Conservation (phyloP, 305 asterid species). For the Coffea humblotiana region DNA sequence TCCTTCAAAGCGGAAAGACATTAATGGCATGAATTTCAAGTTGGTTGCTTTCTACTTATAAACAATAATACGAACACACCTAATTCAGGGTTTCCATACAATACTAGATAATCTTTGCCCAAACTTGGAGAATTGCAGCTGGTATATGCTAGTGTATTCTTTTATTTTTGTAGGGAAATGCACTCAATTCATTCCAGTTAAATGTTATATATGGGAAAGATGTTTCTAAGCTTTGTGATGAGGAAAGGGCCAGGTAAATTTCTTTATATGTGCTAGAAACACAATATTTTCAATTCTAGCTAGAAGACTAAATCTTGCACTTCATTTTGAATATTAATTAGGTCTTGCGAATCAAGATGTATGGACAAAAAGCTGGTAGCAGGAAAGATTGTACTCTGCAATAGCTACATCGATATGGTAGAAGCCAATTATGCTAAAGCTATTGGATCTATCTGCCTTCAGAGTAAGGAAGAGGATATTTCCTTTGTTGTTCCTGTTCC, state of each 20-base stretch:
- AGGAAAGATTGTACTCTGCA: conserved; percentile 38
- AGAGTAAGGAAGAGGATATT: not conserved
- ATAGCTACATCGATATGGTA: not conserved
- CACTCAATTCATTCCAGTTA: conserved; percentile 29
- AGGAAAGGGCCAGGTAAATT: conserved; percentile 12
- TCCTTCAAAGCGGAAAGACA: conserved; percentile 4
- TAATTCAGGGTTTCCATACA: no score
- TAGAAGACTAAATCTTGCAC: no score
- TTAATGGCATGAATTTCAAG: not conserved
- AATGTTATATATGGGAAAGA: conserved; percentile 29
- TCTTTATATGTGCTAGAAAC: no score
- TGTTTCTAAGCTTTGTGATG: conserved; percentile 11
- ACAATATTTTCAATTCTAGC: no score
- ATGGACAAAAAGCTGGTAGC: conserved; percentile 27
- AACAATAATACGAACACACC: no score
- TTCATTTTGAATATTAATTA: conserved; percentile 3
- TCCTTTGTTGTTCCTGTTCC: conserved; percentile 32
- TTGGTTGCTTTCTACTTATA: no score
- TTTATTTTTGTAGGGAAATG: conserved; percentile 30
- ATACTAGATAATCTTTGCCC: no score
- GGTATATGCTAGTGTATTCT: no score
- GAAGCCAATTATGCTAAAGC: conserved; percentile 26
- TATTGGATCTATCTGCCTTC: conserved; percentile 16
- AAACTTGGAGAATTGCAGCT: no score
- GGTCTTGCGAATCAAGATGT: conserved; percentile 12